Evolutionary conservation across 495 filamentous ascomycete genomes (phyloP).

Genomic region (Parachaetomium inaequale): DNA sequence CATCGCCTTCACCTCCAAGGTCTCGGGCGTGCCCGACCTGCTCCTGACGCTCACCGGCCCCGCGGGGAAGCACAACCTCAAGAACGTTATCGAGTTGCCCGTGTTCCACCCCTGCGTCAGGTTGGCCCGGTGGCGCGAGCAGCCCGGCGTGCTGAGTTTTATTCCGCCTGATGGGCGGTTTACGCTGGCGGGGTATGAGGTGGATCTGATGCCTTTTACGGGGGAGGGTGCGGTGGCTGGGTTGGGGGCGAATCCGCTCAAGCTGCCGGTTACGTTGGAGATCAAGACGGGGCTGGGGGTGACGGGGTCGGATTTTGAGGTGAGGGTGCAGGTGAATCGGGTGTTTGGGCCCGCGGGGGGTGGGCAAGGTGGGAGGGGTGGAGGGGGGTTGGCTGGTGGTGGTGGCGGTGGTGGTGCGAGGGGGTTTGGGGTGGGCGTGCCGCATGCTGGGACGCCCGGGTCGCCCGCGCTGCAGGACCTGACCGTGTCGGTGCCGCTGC

Average conservation of each 20-base stretch:
- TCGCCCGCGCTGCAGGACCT: constrained; percentile 75
- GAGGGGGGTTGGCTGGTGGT: constrained; percentile 39
- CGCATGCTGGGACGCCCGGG: constrained; percentile 43
- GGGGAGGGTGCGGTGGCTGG: too few species aligned
- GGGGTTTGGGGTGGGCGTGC: constrained; percentile 31
- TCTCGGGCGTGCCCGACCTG: constrained; percentile 90
- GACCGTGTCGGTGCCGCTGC: constrained; percentile 75
- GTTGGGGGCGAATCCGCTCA: constrained; percentile 39
- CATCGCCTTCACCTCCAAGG: constrained; percentile 90
- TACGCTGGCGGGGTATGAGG: constrained; percentile 89
- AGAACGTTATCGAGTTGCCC: constrained; percentile 73
- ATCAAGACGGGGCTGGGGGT: constrained; percentile 74
- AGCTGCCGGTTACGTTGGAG: constrained; percentile 76
- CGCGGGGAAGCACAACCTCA: constrained; percentile 69
- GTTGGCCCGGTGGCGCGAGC: constrained; percentile 77
- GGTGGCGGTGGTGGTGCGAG: constrained; percentile 14
- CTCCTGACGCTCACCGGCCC: constrained; percentile 73
- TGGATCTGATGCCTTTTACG: constrained; percentile 72
- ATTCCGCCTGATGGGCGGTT: constrained; percentile 96
- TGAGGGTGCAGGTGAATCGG: constrained; percentile 67
- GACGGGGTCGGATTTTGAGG: constrained; percentile 80
- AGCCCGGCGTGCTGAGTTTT: constrained; percentile 87
- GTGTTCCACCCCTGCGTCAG: constrained; percentile 97
- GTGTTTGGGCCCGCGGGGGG: constrained; percentile 51
- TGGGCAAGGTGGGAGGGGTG: constrained; percentile 41